Percentiles rank a stretch among this genome's conserved stretches.
phyloP scores from a whole-genome alignment of 257 asterid genomes.

The Haberlea rhodopensis region DNA sequence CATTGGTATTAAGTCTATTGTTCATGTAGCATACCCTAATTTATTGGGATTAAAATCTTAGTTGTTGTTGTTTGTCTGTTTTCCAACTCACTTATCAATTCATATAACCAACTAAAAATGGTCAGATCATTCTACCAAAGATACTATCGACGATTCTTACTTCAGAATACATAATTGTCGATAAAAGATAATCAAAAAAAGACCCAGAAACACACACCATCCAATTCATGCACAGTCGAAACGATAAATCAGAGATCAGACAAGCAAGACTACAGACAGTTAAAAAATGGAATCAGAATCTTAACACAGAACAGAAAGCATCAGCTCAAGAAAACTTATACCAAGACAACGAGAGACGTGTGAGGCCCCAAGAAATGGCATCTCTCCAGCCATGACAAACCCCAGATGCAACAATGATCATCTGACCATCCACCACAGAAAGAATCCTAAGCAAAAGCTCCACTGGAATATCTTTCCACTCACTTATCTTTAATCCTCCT shows the following conservation, averaged over 20 bases:
- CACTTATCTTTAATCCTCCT: constrained; percentile 50
- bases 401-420: constrained; percentile 87
- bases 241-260: not conserved
- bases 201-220: not conserved
- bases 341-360: constrained; percentile 84
- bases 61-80: too few species aligned
- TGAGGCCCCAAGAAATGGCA: constrained; percentile 78
- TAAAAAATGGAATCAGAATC: not conserved
- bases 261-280: not conserved
- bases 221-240: not conserved
- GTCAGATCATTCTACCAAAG: not conserved
- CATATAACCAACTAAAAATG: not conserved
- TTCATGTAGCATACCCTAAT: too few species aligned
- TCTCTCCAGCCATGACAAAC: constrained; percentile 98
- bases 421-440: constrained; percentile 75
- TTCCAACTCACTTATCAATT: too few species aligned
- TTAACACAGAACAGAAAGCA: not conserved
- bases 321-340: constrained; percentile 23
- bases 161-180: not conserved
- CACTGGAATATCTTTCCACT: constrained; percentile 94
- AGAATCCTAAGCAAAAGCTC: constrained; percentile 82
- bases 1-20: too few species aligned
- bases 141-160: not conserved
- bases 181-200: too few species aligned
- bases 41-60: too few species aligned